These are phyloP conservation scores for Penicillium maclennaniae DNA, from an alignment of 495 filamentous ascomycete genomes.

Conservation along the genomic window DNA sequence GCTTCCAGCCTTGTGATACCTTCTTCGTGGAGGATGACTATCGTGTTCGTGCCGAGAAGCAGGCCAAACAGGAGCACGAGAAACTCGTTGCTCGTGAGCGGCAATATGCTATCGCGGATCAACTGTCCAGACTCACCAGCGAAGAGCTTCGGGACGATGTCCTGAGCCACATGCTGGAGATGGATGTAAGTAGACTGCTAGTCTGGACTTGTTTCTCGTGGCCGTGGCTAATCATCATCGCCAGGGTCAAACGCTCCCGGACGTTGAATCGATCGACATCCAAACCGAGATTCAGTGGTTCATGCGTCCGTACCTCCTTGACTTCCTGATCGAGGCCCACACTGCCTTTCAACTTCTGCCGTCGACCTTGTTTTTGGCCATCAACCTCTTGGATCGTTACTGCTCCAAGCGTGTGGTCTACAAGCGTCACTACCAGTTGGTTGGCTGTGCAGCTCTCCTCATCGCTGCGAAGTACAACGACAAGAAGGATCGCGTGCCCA, in stretches of 20 bases:
- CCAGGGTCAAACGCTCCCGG: slow-evolving; percentile 84
- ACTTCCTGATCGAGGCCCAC: slow-evolving; percentile 98
- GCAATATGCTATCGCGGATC: slow-evolving; percentile 80
- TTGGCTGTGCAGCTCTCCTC: slow-evolving; percentile 92
- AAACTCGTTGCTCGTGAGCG: slow-evolving; percentile 69
- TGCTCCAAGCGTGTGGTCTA: slow-evolving; percentile 98
- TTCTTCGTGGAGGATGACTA: slow-evolving; percentile 87
- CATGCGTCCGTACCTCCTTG: slow-evolving; percentile 96
- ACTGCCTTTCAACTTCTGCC: slow-evolving; percentile 89
- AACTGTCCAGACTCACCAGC: slow-evolving; percentile 73
- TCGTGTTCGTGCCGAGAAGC: slow-evolving; percentile 30
- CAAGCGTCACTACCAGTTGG: slow-evolving; percentile 97
- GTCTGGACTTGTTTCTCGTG: background rate
- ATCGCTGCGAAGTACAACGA: slow-evolving; percentile 99
- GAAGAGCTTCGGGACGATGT: slow-evolving; percentile 93
- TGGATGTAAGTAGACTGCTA: slow-evolving; percentile 70
- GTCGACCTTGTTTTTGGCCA: slow-evolving; percentile 89
- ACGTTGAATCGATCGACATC: slow-evolving; percentile 96
- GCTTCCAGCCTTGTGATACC: slow-evolving; percentile 61
- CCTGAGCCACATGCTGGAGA: slow-evolving; percentile 86
- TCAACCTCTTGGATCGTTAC: slow-evolving; percentile 96
- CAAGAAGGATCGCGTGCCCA: slow-evolving; percentile 93
- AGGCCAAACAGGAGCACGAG: slow-evolving; percentile 56
- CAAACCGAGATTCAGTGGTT: slow-evolving; percentile 99
- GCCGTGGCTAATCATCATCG: background rate